Conservation (phyloP, 169 alveolate genomes). For the Eimeria necatrix region DNA sequence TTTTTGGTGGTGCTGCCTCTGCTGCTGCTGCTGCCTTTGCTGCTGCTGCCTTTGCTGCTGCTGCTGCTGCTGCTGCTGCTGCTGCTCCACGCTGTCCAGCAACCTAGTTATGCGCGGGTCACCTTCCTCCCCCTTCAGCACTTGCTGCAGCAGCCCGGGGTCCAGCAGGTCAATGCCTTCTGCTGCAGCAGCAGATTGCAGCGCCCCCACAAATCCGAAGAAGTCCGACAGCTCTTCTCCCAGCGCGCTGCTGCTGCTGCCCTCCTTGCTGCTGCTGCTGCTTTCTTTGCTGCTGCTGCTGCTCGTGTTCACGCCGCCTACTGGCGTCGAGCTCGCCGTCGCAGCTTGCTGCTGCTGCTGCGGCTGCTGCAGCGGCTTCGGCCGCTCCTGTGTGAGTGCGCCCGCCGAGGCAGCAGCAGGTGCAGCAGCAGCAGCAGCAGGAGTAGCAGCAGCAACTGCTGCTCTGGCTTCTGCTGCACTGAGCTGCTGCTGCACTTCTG, state of each 20-base stretch:
- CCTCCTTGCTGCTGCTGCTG: background rate
- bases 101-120: slow-evolving; percentile 3
- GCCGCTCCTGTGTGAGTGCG: background rate
- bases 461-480: slow-evolving; percentile 18
- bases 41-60: background rate
- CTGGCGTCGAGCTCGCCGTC: background rate
- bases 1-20: background rate
- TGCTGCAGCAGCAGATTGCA: slow-evolving; percentile 54
- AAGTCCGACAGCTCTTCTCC: slow-evolving; percentile 16
- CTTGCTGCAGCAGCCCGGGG: background rate
- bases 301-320: background rate
- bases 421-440: background rate
- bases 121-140: background rate
- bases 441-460: background rate
- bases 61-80: background rate
- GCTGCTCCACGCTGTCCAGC: slow-evolving; percentile 5
- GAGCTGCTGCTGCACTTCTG: slow-evolving; percentile 47
- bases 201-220: slow-evolving; percentile 42
- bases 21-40: background rate
- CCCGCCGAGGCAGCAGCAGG: too few relatives aligned
- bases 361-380: background rate
- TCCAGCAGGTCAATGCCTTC: slow-evolving; percentile 24
- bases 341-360: background rate
- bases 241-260: background rate
- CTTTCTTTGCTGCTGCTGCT: background rate